Percentiles rank a stretch among this genome's conserved stretches.
phyloP scores from a whole-genome alignment of 495 filamentous ascomycete genomes.

The Sordaria brevicollis region DNA sequence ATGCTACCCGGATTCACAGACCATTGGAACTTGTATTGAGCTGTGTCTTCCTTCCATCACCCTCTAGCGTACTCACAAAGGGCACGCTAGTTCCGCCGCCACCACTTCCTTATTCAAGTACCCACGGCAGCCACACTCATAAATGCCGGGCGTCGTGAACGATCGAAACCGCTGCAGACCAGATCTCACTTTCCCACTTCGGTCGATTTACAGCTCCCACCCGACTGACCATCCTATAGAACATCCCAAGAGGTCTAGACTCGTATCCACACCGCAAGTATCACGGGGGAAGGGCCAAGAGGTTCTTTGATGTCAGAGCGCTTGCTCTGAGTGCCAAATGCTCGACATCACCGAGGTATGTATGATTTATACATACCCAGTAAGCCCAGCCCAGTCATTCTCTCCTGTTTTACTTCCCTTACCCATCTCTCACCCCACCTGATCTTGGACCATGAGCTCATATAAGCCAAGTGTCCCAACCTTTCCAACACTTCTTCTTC shows the following conservation, averaged over 20 bases:
- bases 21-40: not conserved
- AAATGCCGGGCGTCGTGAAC: not conserved
- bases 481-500: no score
- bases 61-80: not conserved
- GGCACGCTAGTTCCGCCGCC: not conserved
- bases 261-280: not conserved
- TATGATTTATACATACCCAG: not conserved
- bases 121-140: not conserved
- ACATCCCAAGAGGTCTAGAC: not conserved
- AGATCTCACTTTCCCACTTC: conserved; percentile 7
- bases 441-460: not conserved
- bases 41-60: not conserved
- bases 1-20: not conserved
- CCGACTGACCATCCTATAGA: not conserved
- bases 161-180: not conserved
- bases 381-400: not conserved
- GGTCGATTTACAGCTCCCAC: conserved; percentile 13
- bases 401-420: not conserved
- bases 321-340: conserved; percentile 64
- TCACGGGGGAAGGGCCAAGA: conserved; percentile 48
- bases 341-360: conserved; percentile 42
- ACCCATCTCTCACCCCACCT: not conserved
- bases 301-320: conserved; percentile 52
- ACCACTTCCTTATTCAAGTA: not conserved
- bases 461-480: not conserved